Evolutionary conservation across 2,329 filamentous ascomycete species (phyloP), one percentile per base, ranked within the genome.

Genomic region (Aspergillus ochraceus): DNA sequence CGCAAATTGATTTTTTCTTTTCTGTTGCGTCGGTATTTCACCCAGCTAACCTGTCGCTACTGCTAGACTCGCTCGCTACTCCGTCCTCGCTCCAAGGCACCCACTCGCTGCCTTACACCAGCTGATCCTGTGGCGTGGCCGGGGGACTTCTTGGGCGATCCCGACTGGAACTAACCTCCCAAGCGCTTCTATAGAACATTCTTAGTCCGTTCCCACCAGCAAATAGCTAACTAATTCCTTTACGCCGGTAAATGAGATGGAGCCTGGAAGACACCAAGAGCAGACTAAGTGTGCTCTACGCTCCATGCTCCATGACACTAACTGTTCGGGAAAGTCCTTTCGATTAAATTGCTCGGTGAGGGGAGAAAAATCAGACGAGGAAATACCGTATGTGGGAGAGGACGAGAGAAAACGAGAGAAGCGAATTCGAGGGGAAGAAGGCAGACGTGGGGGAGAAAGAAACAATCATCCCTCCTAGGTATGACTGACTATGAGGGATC

Each of bases 131-230:
- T 61, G 56, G 61, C 54, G 55, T 60, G 54, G 57, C 50, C 42
- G 56, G 60, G 52, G 54, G 55, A 51, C 49, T 50, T 56, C 50
- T 46, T 55, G 57, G 61, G 50, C 53, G 63, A 64, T 65, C 61
- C 63, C 57, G 55, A 54, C 55, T 32, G 52, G 53, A 49, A 56
- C 58, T 59, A 57, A 60, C 32, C 42, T 42, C 42, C 52, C 52
- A 64, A 58, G 55, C 50, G 60, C 42, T 47, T 56, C 60, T 53
- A 65, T 65, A 56, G 63, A 65, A 65, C 57, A 64, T 65, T 64
- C 63, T 65, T 65, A 65, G 63, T 60, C 57, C 52, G 42, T 64
- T 65, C 52, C 58, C 58, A 58, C 26, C 57, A 39, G 42, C 54
- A 54, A 57, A 54, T 60, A 49, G 24, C 26, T 32, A 19, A 45